Evolutionary conservation across 139 green algal species (phyloP).

Genomic region (Picochlorum sp.): DNA sequence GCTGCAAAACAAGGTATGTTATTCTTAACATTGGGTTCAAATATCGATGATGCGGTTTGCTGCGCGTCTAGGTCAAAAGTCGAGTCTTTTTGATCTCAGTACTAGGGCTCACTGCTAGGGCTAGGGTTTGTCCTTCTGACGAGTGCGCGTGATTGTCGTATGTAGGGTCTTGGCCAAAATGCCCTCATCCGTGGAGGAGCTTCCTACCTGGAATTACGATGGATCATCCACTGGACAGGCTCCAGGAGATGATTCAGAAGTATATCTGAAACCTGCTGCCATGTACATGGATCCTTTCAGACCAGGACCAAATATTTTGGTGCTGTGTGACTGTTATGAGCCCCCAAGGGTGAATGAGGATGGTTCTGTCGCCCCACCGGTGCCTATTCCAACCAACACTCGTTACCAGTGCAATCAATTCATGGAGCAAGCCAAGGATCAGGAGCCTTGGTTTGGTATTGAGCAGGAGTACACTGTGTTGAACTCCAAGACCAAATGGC

Average conservation of each 20-base stretch:
- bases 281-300: constrained; percentile 78
- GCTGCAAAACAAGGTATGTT: constrained; percentile 57
- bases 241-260: constrained; percentile 86
- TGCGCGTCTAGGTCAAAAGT: neutral
- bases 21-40: neutral
- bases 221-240: constrained; percentile 85
- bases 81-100: neutral
- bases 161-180: constrained; percentile 35
- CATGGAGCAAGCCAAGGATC: constrained; percentile 38
- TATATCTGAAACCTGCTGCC: constrained; percentile 61
- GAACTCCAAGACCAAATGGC: constrained; percentile 90
- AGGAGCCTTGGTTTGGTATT: constrained; percentile 94
- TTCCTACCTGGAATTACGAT: constrained; percentile 96
- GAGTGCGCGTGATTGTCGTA: neutral
- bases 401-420: constrained; percentile 51
- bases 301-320: constrained; percentile 84
- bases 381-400: constrained; percentile 91
- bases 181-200: constrained; percentile 49
- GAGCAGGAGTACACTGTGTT: constrained; percentile 99
- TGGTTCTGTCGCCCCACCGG: constrained; percentile 44
- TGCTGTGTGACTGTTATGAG: constrained; percentile 92
- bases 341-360: constrained; percentile 58
- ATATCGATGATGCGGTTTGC: neutral
- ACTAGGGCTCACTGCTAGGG: neutral
- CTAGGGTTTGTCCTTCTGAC: neutral